These are phyloP conservation scores for Theileria orientalis DNA, from an alignment of 169 alveolate species.

Conservation along the genomic window DNA sequence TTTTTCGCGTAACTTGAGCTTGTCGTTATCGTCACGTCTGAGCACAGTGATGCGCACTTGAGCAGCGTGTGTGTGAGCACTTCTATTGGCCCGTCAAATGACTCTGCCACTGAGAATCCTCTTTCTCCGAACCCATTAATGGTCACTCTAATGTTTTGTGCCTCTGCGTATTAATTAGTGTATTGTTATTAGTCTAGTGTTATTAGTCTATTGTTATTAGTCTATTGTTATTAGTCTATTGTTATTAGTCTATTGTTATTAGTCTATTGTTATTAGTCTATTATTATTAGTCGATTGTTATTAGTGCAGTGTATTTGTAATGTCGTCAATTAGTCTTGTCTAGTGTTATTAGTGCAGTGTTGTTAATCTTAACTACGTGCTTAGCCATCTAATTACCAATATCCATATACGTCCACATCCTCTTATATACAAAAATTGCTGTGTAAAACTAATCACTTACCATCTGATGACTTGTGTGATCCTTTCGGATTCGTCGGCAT, in stretches of 20 bases:
- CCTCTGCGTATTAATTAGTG: background rate
- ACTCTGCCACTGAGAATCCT: slow-evolving; percentile 6
- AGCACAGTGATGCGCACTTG: slow-evolving; percentile 49
- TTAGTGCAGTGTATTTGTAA: background rate
- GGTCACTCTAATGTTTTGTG: background rate
- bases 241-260: too few relatives aligned
- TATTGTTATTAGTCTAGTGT: too few relatives aligned
- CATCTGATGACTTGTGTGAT: too few relatives aligned
- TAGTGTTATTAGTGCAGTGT: too few relatives aligned
- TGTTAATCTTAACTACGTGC: too few relatives aligned
- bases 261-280: too few relatives aligned
- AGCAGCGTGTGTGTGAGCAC: slow-evolving; percentile 13
- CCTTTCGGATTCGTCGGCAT: slow-evolving; percentile 6
- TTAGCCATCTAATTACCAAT: background rate
- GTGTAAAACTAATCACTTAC: too few relatives aligned
- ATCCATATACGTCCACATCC: too few relatives aligned
- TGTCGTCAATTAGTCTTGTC: background rate
- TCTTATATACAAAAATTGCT: too few relatives aligned
- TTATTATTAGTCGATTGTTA: too few relatives aligned
- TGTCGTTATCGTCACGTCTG: slow-evolving; percentile 35
- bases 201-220: too few relatives aligned
- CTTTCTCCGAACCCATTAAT: background rate
- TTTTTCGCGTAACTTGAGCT: background rate
- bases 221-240: too few relatives aligned
- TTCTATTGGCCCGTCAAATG: slow-evolving; percentile 15